Evolutionary conservation across 2,329 filamentous ascomycete species (phyloP), one percentile per base, ranked within the genome.

Genomic region (Hymenoscyphus fructigenus): DNA sequence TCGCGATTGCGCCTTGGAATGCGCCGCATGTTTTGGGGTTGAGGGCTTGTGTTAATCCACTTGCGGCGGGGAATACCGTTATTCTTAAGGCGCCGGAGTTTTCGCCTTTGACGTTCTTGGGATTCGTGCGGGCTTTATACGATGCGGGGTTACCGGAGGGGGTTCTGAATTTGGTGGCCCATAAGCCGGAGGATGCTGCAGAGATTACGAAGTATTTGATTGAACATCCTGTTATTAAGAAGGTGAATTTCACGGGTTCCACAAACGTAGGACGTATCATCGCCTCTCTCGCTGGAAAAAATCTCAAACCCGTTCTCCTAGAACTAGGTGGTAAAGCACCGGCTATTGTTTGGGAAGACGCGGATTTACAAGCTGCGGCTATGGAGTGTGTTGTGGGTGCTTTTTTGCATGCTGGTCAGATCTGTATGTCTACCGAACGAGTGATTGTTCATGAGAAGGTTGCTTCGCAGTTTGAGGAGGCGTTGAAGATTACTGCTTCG

Each of bases 181-280:
- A 83, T 38, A 84, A 88, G 2, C 85, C 87, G 63, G 82, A 87
- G 64, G 85, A 90, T 69, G 92, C 91, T 0, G 82, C 88, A 0
- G 80, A 83, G 14, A 81, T 94, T 36, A 93, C 91, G 0, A 83
- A 82, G 32, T 80, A 85, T 1, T 76, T 95, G 34, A 91, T 96
- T 69, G 83, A 85, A 58, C 82, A 91, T 71, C 85, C 85, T 0
- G 80, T 81, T 0, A 79, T 96, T 64, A 89, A 87, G 75, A 96
- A 96, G 79, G 83, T 96, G 75, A 95, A 92, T 79, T 96, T 96
- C 77, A 96, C 92, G 0, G 92, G 92, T 38, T 90, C 86, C 72
- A 93, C 91, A 0, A 76, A 76, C 0, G 88, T 95, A 0, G 92
- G 92, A 0, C 84, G 86, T 36, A 89, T 92, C 73, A 87, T 96